Evolutionary conservation across 306 rosid species (phyloP), one percentile per base, ranked within the genome.

Genomic region (Leucaena leucocephala): DNA sequence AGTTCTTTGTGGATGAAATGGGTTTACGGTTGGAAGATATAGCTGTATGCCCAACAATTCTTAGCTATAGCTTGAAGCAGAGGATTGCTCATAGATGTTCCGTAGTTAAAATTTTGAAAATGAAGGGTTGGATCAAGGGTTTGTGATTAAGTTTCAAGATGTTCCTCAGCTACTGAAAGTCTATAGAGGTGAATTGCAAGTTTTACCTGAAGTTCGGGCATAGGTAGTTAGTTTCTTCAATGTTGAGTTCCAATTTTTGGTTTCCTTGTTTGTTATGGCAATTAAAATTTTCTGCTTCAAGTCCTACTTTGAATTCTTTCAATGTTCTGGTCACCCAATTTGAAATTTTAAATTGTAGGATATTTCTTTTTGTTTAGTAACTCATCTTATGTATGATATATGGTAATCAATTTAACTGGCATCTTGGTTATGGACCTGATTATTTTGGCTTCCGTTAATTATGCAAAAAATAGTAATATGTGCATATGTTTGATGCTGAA

Each of bases 51-150:
- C 61, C 61, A 7, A 1, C 10, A 0, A 0, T 46, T 22, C 15
- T 71, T 33, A 10, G 27, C 33, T 67, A n/a, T 45, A 80, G 77
- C 58, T 72, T 81, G 77, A 71, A 81, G 75, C 65, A 58, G 46
- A 50, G 82, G 33, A 49, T 77, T 8, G 61, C 58, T 14, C 82
- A 84, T 3, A 71, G 46, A 46, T 71, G 62, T 3, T 49, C 76
- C 3, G 63, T 72, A 1, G 9, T 72, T 21, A 34, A 69, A 27
- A 12, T 34, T 62, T 62, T 62, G 67, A 62, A 62, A 34, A 33
- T 2, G n/a, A 62, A 62, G 8, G 74, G 74, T 27, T 45, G 22
- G 17, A 14, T 69, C 11, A 22, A 22, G 11, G 15, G 1, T 52
- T 52, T 52, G 59, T 52, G 21, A 17, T 13, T 7, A 1, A 15